phyloP scores from a whole-genome alignment of 163 green algal genomes.

The Volvox carteri region DNA sequence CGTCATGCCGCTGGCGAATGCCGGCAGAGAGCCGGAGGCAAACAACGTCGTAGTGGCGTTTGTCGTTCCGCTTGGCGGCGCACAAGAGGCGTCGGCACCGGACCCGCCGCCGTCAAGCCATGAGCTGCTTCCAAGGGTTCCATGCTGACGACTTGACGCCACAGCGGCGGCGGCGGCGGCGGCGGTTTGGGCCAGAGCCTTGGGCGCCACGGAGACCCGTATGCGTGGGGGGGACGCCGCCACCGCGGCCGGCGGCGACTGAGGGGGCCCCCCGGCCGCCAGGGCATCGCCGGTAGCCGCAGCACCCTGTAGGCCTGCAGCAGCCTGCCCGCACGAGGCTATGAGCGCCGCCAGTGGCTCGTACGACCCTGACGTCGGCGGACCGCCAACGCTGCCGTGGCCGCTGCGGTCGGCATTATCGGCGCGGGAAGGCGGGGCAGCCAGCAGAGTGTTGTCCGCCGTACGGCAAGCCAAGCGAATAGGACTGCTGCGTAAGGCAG shows the following conservation, averaged over 20 bases:
- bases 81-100: constrained; percentile 19
- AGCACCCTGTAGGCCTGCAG: not conserved
- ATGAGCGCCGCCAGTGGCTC: not conserved
- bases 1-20: constrained; percentile 7
- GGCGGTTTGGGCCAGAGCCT: constrained; percentile 12
- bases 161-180: not conserved
- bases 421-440: no score
- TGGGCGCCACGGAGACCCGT: constrained; percentile 12
- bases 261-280: no score
- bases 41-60: not conserved
- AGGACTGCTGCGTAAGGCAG: not conserved
- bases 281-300: not conserved
- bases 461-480: no score
- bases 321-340: not conserved
- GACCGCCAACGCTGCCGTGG: constrained; percentile 27
- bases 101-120: not conserved
- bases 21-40: constrained; percentile 26
- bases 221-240: constrained; percentile 34
- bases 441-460: no score
- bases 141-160: not conserved
- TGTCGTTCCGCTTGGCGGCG: not conserved
- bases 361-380: not conserved
- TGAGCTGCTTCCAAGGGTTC: not conserved
- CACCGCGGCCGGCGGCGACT: not conserved
- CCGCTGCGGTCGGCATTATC: constrained; percentile 27